phyloP scores from a whole-genome alignment of 305 asterid species.

The Striga hermonthica region DNA sequence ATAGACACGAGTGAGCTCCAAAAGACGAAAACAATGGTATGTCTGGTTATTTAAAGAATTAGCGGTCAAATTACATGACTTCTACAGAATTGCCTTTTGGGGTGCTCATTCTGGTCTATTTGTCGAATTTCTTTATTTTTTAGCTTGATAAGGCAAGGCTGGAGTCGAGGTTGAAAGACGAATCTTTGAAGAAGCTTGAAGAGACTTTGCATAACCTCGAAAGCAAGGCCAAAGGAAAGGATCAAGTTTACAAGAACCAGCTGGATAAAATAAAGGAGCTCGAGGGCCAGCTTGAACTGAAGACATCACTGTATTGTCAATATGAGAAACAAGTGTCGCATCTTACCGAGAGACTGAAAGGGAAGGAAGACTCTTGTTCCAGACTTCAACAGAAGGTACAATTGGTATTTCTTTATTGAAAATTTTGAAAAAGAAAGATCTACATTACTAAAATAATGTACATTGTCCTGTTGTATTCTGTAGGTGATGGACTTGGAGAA shows the following conservation, averaged over 20 bases:
- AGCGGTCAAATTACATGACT: not conserved
- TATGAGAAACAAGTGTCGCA: slow-evolving; percentile 63
- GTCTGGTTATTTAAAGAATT: slow-evolving; percentile 28
- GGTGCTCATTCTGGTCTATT: slow-evolving; percentile 17
- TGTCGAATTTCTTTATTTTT: slow-evolving; percentile 14
- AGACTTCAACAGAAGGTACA: slow-evolving; percentile 78
- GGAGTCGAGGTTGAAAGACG: slow-evolving; percentile 61
- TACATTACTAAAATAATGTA: no score
- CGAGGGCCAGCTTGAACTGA: slow-evolving; percentile 56
- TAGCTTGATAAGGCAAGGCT: slow-evolving; percentile 73
- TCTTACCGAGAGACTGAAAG: slow-evolving; percentile 70
- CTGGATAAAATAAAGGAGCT: slow-evolving; percentile 62
- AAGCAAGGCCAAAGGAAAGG: slow-evolving; percentile 66
- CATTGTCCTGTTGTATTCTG: slow-evolving; percentile 12
- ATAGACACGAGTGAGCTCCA: slow-evolving; percentile 77
- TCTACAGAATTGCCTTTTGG: not conserved
- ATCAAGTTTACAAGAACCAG: slow-evolving; percentile 57
- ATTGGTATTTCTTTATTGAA: not conserved
- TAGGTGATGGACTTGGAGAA: slow-evolving; percentile 75
- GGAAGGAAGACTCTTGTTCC: slow-evolving; percentile 66
- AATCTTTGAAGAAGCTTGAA: slow-evolving; percentile 61
- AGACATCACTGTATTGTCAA: slow-evolving; percentile 52
- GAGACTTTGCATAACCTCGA: slow-evolving; percentile 62
- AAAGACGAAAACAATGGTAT: slow-evolving; percentile 72
- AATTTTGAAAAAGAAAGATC: no score